Base-by-base conservation (phyloP, 1,139 yeast genomes). In the Taphrina deformans region DNA sequence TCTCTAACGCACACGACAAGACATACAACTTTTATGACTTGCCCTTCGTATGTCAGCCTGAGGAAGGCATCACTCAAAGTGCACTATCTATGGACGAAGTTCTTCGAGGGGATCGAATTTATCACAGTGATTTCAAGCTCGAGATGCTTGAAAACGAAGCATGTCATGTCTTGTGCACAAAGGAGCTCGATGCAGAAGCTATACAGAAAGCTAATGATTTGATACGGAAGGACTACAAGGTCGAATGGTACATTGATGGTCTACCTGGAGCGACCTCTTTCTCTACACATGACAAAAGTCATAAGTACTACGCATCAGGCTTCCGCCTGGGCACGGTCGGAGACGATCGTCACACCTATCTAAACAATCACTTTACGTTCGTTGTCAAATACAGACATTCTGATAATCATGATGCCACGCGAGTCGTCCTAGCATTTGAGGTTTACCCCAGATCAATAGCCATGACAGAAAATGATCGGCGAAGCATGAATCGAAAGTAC, bases 261-360 rank as follows among this genome's bases (percentile, higher is more conserved):
- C 77, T 91, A 46, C 97, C 97, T 0, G 96, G 95, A 2, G 95
- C 96, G 2, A 89, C 97, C 3, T 88, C 96, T 0, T 88, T 87
- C 72, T 83, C 86, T 40, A 84, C 88, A 6, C 80, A 85, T 3
- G 83, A 82, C 55, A 82, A 81, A 50, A 78, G 82, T 50, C 79
- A 79, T 67, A 87, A 89, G 72, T 88, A 87, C 74, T 90, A 90
- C 71, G 88, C 91, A 3, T 85, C 96, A 1, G 97, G 97, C 1
- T 91, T 90, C 76, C 92, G 96, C 0, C 74, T 91, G 55, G 97
- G 97, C 0, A 86, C 83, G 70, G 83, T 83, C 58, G 77, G 72
- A 53, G 77, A 82, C 65, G 82, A 82, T 63, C 87, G 81, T 21
- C 76, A 81, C 45, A 78, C 85, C 10, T 87, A 84, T 72, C 70